These are phyloP conservation scores for Saksenaea oblongispora DNA, from an alignment of 371 early-diverging fungal genomes.

Conservation along the genomic window DNA sequence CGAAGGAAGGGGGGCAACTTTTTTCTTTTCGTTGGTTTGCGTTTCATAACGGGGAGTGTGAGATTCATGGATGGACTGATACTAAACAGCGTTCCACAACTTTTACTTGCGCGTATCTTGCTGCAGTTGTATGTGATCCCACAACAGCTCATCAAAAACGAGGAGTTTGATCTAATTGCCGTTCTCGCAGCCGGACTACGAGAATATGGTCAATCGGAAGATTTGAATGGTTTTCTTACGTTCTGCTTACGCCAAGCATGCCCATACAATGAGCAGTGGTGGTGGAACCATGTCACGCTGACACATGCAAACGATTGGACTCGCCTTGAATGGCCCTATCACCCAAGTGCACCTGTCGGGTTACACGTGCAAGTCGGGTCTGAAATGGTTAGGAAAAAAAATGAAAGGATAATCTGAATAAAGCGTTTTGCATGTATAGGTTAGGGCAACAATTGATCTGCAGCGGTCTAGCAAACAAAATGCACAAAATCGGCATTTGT, in stretches of 20 bases:
- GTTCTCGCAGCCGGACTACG: slow-evolving; percentile 31
- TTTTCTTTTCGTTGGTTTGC: background rate
- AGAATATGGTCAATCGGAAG: slow-evolving; percentile 28
- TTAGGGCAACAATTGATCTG: background rate
- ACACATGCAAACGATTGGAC: slow-evolving; percentile 7
- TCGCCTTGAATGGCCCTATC: background rate
- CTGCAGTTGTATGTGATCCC: slow-evolving; percentile 34
- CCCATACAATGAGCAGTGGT: slow-evolving; percentile 13
- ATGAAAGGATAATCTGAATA: background rate
- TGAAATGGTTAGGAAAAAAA: background rate
- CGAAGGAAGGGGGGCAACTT: slow-evolving; percentile 22
- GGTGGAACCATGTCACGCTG: slow-evolving; percentile 12
- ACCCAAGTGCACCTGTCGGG: slow-evolving; percentile 12
- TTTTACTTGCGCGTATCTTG: slow-evolving; percentile 34
- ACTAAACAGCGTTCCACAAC: slow-evolving; percentile 30
- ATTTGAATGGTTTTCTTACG: slow-evolving; percentile 36
- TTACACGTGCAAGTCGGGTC: slow-evolving; percentile 16
- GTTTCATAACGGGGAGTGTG: background rate
- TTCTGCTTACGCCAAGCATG: slow-evolving; percentile 27
- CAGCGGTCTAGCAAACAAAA: background rate
- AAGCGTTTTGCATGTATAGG: background rate
- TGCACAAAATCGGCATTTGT: background rate
- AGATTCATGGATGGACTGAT: slow-evolving; percentile 32
- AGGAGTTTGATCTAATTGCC: slow-evolving; percentile 16
- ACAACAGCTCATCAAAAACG: slow-evolving; percentile 8